Conservation (phyloP, 192 early-diverging fungal genomes). For the Backusella mclennaniae region DNA sequence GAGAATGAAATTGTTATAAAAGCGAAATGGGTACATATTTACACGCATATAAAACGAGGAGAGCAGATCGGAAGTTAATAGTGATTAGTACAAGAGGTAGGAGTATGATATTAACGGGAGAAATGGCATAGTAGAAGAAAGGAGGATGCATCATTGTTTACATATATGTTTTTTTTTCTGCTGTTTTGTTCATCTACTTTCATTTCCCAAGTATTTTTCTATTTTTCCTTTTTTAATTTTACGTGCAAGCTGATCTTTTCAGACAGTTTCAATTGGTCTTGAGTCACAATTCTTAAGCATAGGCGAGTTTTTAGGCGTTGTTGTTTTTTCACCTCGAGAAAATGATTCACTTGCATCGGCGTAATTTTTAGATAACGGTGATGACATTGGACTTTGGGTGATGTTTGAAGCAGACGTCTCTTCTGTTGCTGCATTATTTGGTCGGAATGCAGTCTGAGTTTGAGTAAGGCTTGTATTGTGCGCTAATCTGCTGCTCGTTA, state of each 20-base stretch:
- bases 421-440: neutral
- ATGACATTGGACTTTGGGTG: neutral
- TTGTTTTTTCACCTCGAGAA: neutral
- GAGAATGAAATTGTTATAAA: neutral
- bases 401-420: neutral
- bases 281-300: slow-evolving; percentile 3
- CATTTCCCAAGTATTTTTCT: neutral
- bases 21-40: neutral
- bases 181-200: neutral
- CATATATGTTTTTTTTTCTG: neutral
- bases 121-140: neutral
- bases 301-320: neutral
- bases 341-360: neutral
- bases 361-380: neutral
- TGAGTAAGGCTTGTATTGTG: neutral
- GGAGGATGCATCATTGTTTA: neutral
- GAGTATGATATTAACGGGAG: neutral
- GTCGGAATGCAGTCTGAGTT: neutral
- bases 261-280: slow-evolving; percentile 3
- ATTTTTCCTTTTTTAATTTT: neutral
- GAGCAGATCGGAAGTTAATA: neutral
- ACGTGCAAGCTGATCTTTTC: neutral
- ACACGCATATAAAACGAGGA: neutral
- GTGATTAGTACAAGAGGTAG: neutral
- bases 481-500: slow-evolving; percentile 19